Base-by-base conservation (phyloP, 179 eudicot species). In the Silene vulgaris region DNA sequence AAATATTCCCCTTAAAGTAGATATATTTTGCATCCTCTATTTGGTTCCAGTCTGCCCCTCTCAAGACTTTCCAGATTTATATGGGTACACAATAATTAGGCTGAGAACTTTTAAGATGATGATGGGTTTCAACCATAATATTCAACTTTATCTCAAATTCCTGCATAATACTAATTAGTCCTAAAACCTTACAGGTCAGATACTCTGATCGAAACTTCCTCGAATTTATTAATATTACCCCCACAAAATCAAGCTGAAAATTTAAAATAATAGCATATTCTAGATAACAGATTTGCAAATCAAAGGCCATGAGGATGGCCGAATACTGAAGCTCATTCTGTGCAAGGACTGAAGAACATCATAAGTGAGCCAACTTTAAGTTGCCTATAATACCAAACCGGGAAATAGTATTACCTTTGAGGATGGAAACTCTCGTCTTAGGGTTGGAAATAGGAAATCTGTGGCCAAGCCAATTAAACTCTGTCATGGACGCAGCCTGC, bases 401-500 rank as follows among this genome's bases (percentile, higher is more conserved):
- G 74, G 60, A 26, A 14, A n/a, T 19, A 21, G 19, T 73, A 83
- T 26, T 23, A 94, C 98, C 98, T 92, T 92, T 94, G 73, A 92
- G 81, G 79, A 94, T 94, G 77, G 90, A 86, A 72, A 90, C 97
- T 80, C 98, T 86, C 45, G 92, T 90, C 88, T 94, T 90, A n/a
- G 98, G 96, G 85, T 94, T 90, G 28, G 97, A 86, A 75, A 94
- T 84, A 17, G 98, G 95, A 81, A 87, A 92, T 64, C 85, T 87
- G 78, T 87, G 89, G 37, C 98, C 98, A 72, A 91, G 96, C 98
- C 98, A 94, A 72, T 86, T 78, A 65, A 94, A 94, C 82, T 94
- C 98, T 43, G 97, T 94, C 97, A 94, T 85, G 52, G 97, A 90
- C 80, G 96, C 98, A 77, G 97, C 98, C 83, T 90, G 97, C 83